Base-by-base conservation (phyloP, 148 eudicot species). In the Amaranthus palmeri region DNA sequence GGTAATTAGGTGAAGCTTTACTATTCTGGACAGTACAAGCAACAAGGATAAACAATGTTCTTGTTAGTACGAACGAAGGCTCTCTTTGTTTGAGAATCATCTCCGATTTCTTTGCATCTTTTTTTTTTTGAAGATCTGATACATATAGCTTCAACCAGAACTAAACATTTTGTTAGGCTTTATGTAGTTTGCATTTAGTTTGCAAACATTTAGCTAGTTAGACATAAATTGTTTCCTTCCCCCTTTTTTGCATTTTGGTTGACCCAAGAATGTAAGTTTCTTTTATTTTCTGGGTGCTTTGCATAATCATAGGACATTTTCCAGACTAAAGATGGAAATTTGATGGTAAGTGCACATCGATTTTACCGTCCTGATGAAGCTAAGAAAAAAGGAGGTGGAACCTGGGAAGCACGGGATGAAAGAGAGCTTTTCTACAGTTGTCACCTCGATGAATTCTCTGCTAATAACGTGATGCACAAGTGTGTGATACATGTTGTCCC, bases 351-450 rank as follows among this genome's bases (percentile, higher is more conserved):
- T 47, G 93, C 90, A 42, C 93, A 86, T 63, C 85, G 96, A 85
- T 89, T 95, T 76, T 95, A 88, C 74, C 88, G 96, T 61, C 98
- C 98, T 4, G 98, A 89, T 77, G 97, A 95, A 79, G 97, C 92
- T 36, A 86, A 85, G 75, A 95, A 80, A 63, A 81, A 75, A 74
- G 89, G 79, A 53, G 96, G 98, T 43, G 97, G 97, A 82, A 84
- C 83, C 56, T 95, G 93, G 97, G 77, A 83, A 67, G 67, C 90
- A 54, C 50, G 60, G 60, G 97, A 91, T 77, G 79, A 92, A 44
- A 86, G 98, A 70, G 93, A 91, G 76, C 83, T 95, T 40, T 95
- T 89, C 77, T 91, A 89, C 76, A 95, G 97, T 75, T 78, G 81
- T 72, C 87, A 86, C 70, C 85, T 86, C 9, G 97, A 95, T 71